Percentiles rank a stretch among this genome's conserved stretches.
These are phyloP conservation scores for Bremia lactucae DNA, from an alignment of 352 stramenopile species.

Conservation along the genomic window DNA sequence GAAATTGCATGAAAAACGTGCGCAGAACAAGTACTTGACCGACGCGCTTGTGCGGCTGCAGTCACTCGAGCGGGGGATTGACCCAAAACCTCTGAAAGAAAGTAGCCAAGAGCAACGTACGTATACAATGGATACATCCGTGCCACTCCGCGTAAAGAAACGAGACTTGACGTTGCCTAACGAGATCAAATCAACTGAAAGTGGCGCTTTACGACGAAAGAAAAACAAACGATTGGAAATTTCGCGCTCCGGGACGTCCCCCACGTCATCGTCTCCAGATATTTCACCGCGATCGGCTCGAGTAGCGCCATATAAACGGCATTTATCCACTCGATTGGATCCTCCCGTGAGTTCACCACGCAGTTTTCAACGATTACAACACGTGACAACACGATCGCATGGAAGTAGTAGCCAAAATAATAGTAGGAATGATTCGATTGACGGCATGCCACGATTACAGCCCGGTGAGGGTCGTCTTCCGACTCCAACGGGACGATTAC, in stretches of 20 bases:
- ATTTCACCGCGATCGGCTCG: slow-evolving; percentile 29
- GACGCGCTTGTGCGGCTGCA: slow-evolving; percentile 36
- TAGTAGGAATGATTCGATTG: slow-evolving; percentile 21
- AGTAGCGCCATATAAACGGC: slow-evolving; percentile 23
- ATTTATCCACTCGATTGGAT: too few species aligned
- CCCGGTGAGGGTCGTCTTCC: neutral
- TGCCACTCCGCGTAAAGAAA: slow-evolving; percentile 17
- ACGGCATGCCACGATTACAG: slow-evolving; percentile 8
- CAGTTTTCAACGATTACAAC: slow-evolving; percentile 15
- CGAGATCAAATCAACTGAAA: slow-evolving; percentile 15
- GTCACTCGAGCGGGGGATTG: slow-evolving; percentile 5
- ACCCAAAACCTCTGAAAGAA: neutral
- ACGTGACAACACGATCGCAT: slow-evolving; percentile 23
- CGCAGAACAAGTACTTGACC: slow-evolving; percentile 48
- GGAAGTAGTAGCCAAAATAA: slow-evolving; percentile 15
- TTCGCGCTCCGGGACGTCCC: slow-evolving; percentile 33
- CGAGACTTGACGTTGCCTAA: slow-evolving; percentile 26
- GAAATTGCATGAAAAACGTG: slow-evolving; percentile 41
- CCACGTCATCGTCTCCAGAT: slow-evolving; percentile 44
- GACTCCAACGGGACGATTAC: slow-evolving; percentile 28
- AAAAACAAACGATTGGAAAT: slow-evolving; percentile 20
- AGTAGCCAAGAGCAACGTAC: neutral
- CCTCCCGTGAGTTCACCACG: too few species aligned
- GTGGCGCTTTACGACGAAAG: slow-evolving; percentile 9
- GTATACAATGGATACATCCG: neutral